Base-by-base conservation (phyloP, 2,329 filamentous ascomycete species). In the Colletotrichum navitas region DNA sequence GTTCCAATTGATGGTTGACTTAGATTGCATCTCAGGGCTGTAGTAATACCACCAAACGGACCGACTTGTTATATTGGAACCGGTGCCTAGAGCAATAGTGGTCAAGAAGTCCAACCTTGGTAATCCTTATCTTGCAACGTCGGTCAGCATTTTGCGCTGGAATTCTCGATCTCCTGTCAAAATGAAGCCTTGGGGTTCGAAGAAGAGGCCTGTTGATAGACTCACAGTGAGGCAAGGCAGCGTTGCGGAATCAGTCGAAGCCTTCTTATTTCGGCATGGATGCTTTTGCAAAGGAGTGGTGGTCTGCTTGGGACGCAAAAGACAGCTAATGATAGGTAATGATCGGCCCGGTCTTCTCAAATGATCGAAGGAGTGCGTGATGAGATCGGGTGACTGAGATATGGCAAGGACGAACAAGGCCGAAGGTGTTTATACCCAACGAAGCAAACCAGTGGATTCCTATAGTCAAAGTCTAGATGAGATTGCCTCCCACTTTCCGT, bases 371-470 rank as follows among this genome's bases (percentile, higher is more conserved):
- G 18, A 58, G 32, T 60, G 11, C 36, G 24, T 36, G 5, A 18
- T 24, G 34, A 56, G 21, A 18, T n/a, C 5, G 52, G n/a, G 39
- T 16, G n/a, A 2, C 14, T 34, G 24, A 34, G 21, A 56, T 11
- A 43, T 39, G 61, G 12, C 16, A 7, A 41, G 43, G 11, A 26
- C 21, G 18, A 14, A 26, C 14, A 21, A 26, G 29, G 24, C 16
- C 29, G 64, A 34, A 43, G 26, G 36, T 47, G 61, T 58, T 67
- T 62, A 54, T 47, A 62, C 26, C 41, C 29, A 29, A 43, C 26
- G 26, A 26, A 41, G 26, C 21, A 26, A 10, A 14, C 16, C 36
- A n/a, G 36, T 58, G 12, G 32, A 29, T 63, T 39, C 32, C 16
- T 24, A 32, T 24, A 21, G 4, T 34, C n/a, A 21, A 16, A 43